Conservation (phyloP, 345 rosid genomes). For the Corymbia maculata region DNA sequence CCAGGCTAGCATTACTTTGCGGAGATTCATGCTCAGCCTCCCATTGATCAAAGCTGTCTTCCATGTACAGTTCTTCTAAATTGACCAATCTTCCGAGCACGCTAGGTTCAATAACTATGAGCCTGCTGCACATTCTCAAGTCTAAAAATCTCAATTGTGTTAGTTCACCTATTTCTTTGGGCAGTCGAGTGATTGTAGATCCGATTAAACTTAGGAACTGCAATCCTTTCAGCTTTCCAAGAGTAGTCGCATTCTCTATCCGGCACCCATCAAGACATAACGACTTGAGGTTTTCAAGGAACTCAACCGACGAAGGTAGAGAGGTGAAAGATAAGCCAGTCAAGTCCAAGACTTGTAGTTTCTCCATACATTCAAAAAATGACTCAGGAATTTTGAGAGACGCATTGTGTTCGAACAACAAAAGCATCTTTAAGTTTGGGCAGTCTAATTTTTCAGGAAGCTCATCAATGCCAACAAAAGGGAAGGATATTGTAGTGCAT, state of each 20-base stretch:
- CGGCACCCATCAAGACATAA: neutral
- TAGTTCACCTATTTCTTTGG: neutral
- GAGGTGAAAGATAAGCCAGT: neutral
- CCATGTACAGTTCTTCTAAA: neutral
- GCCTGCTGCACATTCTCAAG: neutral
- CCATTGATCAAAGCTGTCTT: neutral
- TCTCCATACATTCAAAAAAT: neutral
- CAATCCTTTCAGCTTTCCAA: neutral
- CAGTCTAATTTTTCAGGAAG: neutral
- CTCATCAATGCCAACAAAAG: neutral
- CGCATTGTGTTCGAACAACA: rapidly evolving
- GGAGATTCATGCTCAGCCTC: neutral
- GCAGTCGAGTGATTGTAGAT: neutral
- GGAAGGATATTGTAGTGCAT: neutral
- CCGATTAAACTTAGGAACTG: neutral
- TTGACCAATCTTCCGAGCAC: neutral
- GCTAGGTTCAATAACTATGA: neutral
- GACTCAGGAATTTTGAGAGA: neutral
- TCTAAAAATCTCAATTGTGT: neutral
- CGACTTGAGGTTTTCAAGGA: neutral
- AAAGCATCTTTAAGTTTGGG: neutral
- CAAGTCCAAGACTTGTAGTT: neutral
- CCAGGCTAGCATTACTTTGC: neutral
- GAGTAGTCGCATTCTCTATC: neutral
- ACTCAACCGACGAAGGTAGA: neutral